Evolutionary conservation across 306 rosid species (phyloP), one percentile per base, ranked within the genome.

Genomic region (Vicia faba): DNA sequence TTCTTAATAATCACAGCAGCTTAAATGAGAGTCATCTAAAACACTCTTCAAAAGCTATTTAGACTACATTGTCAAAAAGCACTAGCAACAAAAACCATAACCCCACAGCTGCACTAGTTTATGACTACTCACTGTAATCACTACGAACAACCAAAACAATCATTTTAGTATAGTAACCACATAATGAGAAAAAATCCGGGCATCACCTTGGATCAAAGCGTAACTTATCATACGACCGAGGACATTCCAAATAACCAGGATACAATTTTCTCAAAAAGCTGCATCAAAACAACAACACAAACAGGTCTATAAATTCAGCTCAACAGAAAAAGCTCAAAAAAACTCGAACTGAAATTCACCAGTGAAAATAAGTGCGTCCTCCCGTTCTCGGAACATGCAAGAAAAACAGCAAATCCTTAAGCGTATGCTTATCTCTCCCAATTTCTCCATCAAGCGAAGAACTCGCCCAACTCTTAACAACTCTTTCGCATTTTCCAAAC

Each of bases 311-410:
- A 48, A 48, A 44, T 44, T 33, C 40, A 15, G 11, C 28, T 25
- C 10, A 72, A 68, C 15, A 71, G 6, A 9, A 11, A 14, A 2
- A 2, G 12, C 5, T 45, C 8, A 2, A 35, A 64, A 64, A 20
- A 29, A 11, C 46, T 14, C 14, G 12, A n/a, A 35, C 36, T 35
- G 3, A 41, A 38, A 71, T 76, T 86, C 84, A 90, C 97, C 99
- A 90, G 29, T 88, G 95, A 57, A 86, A 90, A 79, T 90, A 95
- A 5, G 99, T 85, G 10, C 97, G 85, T 29, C 99, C 99, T 70
- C 97, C 97, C 19, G 99, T 95, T 82, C 99, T 84, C 7, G 97
- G 99, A 59, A 95, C 82, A 70, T 95, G 99, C 39, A 95, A 96
- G 73, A 95, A 95, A 80, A 88, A 95, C 62, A 95, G 75, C 79